Evolutionary conservation across 306 rosid genomes (phyloP), one percentile per base, ranked within the genome.

Genomic region (Parietaria judaica): DNA sequence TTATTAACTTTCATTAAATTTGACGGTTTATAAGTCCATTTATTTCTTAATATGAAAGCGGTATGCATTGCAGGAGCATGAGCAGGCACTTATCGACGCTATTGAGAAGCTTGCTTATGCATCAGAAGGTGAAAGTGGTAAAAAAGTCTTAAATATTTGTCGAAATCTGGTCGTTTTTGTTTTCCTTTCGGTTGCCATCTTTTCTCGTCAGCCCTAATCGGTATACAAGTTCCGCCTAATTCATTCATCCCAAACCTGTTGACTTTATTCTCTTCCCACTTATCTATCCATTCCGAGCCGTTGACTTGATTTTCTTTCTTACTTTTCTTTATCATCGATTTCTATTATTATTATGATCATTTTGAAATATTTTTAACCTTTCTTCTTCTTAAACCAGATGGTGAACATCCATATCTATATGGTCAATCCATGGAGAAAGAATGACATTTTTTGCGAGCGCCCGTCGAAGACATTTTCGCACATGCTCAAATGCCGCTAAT

Each of bases 41-140:
- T 23, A 23, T 23, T 23, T 23, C 31, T 41, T 41, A 41, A 41
- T 41, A 41, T 3, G 45, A 23, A 46, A 1, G 8, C 0, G 50
- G 50, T 23, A 35, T 56, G 23, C 7, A n/a, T 60, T 65, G 77
- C 81, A 89, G 96, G 95, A 89, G 17, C 95, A 89, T 11, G 97
- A 86, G 68, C 89, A 89, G 60, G 86, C 97, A 47, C 81, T 89
- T 52, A 79, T 83, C 14, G 77, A 89, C 58, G 95, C 96, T 53
- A 89, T 89, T 65, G 81, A 84, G 45, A 83, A 78, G 73, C 88
- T 88, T 8, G 86, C 80, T 41, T 87, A 88, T 76, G 88, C 80
- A 34, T 88, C 95, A 2, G 96, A 88, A 36, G 94, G 86, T 72
- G 96, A 88, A 74, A 88, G 90, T 79, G 95, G 96, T 88, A 88